Evolutionary conservation across 352 stramenopile genomes (phyloP).

Genomic region (Nannochloropsis limnetica): DNA sequence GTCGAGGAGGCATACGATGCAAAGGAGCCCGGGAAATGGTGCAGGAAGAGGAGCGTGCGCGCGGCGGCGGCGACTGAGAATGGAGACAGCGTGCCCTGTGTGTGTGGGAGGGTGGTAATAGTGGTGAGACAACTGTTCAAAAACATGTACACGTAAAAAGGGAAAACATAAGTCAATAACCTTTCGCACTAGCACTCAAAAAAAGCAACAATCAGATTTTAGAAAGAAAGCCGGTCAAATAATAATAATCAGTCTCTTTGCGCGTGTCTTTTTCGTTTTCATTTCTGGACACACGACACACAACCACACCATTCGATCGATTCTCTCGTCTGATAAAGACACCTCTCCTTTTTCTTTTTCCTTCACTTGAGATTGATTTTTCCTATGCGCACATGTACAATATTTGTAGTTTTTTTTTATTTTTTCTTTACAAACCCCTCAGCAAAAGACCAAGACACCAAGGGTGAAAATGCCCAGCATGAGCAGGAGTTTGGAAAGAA

Average conservation of each 20-base stretch:
- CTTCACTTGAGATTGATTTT: background rate
- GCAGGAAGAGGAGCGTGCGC: background rate
- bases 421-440: background rate
- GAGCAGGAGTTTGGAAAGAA: slow-evolving; percentile 48
- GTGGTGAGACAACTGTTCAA: background rate
- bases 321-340: background rate
- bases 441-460: slow-evolving; percentile 34
- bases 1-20: background rate
- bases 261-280: background rate
- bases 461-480: slow-evolving; percentile 47
- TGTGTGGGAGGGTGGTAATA: background rate
- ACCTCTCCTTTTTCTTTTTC: background rate
- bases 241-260: too few species aligned
- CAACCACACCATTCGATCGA: background rate
- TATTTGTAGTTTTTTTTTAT: background rate
- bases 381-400: slow-evolving; percentile 18
- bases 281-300: too few species aligned
- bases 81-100: background rate
- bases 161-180: too few species aligned
- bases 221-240: too few species aligned
- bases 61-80: background rate
- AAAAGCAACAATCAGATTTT: background rate
- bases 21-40: background rate
- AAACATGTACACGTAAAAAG: too few species aligned
- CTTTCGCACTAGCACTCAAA: background rate